Conservation (phyloP, 768 basidiomycete genomes). For the Sarcodon aspratus region DNA sequence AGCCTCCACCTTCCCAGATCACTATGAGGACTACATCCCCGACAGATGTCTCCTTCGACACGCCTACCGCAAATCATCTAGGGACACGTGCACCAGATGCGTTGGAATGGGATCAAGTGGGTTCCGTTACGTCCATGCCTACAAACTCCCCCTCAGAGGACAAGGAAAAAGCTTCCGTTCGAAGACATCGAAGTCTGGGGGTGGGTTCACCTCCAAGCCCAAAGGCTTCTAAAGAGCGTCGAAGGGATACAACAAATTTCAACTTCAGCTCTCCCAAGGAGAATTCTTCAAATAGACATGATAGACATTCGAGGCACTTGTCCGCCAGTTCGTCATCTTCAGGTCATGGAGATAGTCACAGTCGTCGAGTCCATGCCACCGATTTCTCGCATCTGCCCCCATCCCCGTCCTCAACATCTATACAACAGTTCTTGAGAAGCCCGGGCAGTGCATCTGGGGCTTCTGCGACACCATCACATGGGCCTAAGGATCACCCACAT, state of each 20-base stretch:
- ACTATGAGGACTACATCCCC: slow-evolving; percentile 3
- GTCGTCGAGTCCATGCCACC: slow-evolving; percentile 52
- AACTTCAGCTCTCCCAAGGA: slow-evolving; percentile 6
- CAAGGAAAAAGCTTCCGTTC: slow-evolving; percentile 35
- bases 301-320: slow-evolving; percentile 47
- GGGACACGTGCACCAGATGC: slow-evolving; percentile 76
- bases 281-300: slow-evolving; percentile 1
- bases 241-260: slow-evolving; percentile 19
- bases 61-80: slow-evolving; percentile 26
- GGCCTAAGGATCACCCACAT: slow-evolving; percentile 25
- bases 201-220: slow-evolving; percentile 32
- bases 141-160: slow-evolving; percentile 22
- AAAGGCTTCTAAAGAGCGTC: slow-evolving; percentile 30
- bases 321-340: slow-evolving; percentile 63
- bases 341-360: slow-evolving; percentile 36
- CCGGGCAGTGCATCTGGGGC: slow-evolving; percentile 26
- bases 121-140: slow-evolving; percentile 44
- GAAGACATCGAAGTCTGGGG: slow-evolving; percentile 67
- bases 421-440: slow-evolving; percentile 66
- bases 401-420: slow-evolving; percentile 83
- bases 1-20: slow-evolving; percentile 2
- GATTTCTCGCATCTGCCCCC: slow-evolving; percentile 89
- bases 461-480: slow-evolving; percentile 29
- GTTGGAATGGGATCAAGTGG: slow-evolving; percentile 68
- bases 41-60: no score